These are phyloP conservation scores for Prosopis cineraria DNA, from an alignment of 306 rosid genomes.

Conservation along the genomic window DNA sequence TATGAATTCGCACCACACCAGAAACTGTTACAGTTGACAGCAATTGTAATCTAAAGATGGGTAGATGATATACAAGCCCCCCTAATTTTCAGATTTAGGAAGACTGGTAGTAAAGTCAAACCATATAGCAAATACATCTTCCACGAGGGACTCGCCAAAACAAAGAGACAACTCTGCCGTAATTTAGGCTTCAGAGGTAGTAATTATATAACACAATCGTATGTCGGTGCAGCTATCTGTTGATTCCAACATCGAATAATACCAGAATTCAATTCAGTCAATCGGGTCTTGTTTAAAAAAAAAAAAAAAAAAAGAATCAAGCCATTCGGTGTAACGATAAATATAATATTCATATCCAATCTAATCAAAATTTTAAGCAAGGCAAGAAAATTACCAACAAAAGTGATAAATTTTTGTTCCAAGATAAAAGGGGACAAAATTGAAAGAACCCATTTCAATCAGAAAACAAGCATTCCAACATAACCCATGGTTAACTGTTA, in stretches of 20 bases:
- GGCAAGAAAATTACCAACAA: neutral
- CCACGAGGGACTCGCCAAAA: neutral
- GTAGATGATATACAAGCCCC: neutral
- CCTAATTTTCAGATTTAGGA: neutral
- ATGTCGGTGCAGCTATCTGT: neutral
- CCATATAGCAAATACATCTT: constrained; percentile 1
- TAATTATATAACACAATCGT: neutral
- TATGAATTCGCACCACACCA: neutral
- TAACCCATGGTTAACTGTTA: neutral
- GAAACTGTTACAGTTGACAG: neutral
- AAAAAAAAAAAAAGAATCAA: no score
- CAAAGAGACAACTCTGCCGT: neutral
- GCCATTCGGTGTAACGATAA: neutral
- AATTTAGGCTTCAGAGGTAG: neutral
- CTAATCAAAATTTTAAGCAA: neutral
- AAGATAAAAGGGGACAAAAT: neutral
- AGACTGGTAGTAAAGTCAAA: neutral
- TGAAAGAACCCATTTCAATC: neutral
- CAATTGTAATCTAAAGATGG: neutral
- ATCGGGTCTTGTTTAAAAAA: neutral
- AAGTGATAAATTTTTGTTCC: neutral
- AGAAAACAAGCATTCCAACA: neutral
- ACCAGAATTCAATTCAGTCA: neutral
- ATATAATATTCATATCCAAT: neutral
- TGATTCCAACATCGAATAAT: neutral